These are phyloP conservation scores for Aspergillus versicolor DNA, from an alignment of 2,329 filamentous ascomycete genomes.

Conservation along the genomic window DNA sequence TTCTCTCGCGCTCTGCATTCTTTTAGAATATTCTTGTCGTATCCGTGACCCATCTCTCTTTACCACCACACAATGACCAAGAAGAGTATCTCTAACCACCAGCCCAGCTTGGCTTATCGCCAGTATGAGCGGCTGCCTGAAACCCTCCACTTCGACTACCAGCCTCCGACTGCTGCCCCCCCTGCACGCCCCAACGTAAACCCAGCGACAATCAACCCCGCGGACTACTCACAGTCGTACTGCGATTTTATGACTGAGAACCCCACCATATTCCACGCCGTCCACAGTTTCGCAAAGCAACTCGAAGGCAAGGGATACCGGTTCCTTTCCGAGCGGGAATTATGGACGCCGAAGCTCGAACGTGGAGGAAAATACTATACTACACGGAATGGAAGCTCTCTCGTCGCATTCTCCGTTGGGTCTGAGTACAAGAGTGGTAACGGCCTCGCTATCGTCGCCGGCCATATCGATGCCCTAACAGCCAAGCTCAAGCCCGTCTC, in stretches of 20 bases:
- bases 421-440: constrained; percentile 78
- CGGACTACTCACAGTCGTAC: constrained; percentile 78
- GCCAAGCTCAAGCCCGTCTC: constrained; percentile 89
- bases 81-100: constrained; percentile 27
- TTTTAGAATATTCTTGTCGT: neutral
- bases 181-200: constrained; percentile 13
- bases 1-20: neutral
- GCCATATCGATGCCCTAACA: constrained; percentile 90
- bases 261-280: constrained; percentile 90
- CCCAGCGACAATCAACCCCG: constrained; percentile 36
- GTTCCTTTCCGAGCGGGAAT: constrained; percentile 72
- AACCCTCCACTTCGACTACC: constrained; percentile 17
- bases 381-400: constrained; percentile 78
- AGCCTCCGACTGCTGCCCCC: constrained; percentile 8
- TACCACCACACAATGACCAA: constrained; percentile 30
- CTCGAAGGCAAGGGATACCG: constrained; percentile 71
- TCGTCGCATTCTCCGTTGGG: constrained; percentile 84
- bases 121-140: constrained; percentile 28
- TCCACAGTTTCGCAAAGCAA: constrained; percentile 73
- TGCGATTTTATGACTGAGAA: constrained; percentile 84
- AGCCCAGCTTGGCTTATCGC: constrained; percentile 31
- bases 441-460: constrained; percentile 82
- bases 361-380: constrained; percentile 86
- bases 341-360: constrained; percentile 71
- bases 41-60: neutral